Evolutionary conservation across 306 rosid species (phyloP), one percentile per base, ranked within the genome.

Genomic region (Calophaca sinica): DNA sequence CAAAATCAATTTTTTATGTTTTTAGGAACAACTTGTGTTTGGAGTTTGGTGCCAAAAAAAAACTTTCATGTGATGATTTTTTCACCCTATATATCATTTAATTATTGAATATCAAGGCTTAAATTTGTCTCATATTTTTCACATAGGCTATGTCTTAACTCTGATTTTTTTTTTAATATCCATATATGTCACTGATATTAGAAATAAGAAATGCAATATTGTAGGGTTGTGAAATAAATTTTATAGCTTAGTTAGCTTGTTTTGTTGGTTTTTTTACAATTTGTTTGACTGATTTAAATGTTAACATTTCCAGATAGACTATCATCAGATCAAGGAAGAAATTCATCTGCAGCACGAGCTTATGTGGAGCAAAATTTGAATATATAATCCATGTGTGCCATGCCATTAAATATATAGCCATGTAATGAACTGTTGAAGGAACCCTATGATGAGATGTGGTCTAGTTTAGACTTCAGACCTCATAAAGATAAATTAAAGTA

Each of bases 371-470:
- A 72, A 78, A 75, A 80, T 67, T 73, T 68, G 58, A 77, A 57
- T 67, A 39, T 48, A 74, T 39, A 14, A 13, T 44, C 9, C 48
- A 10, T n/a, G n/a, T n/a, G n/a, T 51, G 55, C 29, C 54, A 74
- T 71, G 78, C 60, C 74, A 3, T 75, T 66, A 4, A 66, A 49
- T 41, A 44, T n/a, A n/a, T 58, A 45, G 32, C 52, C 79, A 75
- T 62, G 31, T 72, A 53, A 70, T 68, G 72, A 80, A 68, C 68
- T 64, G 69, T 49, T 85, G 80, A 89, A 75, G 80, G 87, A 75
- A 41, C 38, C 80, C 26, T 74, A 81, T 73, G 72, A 50, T 54
- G 85, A 75, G 46, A 91, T 32, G 91, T 90, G 80, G 75, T 77
- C 70, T 79, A 79, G 84, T 73, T 65, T 82, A 72, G 89, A 80